These are phyloP conservation scores for Chaetomium sp. DNA, from an alignment of 2,329 filamentous ascomycete species.

Conservation along the genomic window DNA sequence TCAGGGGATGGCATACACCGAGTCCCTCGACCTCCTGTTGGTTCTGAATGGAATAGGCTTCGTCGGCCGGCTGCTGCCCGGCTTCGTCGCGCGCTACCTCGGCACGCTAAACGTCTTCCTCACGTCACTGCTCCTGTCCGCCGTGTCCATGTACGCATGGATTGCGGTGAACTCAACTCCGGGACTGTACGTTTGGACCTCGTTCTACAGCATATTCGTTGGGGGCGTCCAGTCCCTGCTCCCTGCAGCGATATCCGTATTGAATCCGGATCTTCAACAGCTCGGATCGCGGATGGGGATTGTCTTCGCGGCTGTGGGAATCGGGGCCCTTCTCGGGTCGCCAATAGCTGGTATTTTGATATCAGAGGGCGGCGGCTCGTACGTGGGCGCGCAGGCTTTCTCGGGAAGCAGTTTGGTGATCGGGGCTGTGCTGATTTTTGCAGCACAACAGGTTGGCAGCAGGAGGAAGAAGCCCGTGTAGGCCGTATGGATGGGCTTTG, in stretches of 20 bases:
- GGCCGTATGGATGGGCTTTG: too few species aligned
- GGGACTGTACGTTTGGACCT: background rate
- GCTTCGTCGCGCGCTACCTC: constrained; percentile 40
- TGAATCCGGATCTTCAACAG: background rate
- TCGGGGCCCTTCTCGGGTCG: background rate
- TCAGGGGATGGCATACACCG: constrained; percentile 34
- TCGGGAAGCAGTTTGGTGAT: background rate
- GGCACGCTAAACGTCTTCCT: constrained; percentile 41
- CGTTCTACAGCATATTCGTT: background rate
- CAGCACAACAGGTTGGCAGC: too few species aligned
- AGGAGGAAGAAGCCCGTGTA: background rate
- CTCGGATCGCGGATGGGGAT: background rate
- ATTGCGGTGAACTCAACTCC: background rate
- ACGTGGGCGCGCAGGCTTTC: background rate
- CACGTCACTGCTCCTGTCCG: background rate
- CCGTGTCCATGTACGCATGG: background rate
- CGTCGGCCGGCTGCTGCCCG: constrained; percentile 40
- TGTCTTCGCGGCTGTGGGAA: background rate
- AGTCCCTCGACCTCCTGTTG: constrained; percentile 39
- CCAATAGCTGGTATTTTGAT: background rate
- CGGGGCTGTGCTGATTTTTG: too few species aligned
- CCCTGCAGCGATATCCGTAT: background rate
- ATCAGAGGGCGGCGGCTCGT: background rate
- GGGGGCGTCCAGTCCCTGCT: background rate
- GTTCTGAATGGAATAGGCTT: constrained; percentile 43